phyloP scores from a whole-genome alignment of 1,139 yeast genomes.

The Pichia terricola region DNA sequence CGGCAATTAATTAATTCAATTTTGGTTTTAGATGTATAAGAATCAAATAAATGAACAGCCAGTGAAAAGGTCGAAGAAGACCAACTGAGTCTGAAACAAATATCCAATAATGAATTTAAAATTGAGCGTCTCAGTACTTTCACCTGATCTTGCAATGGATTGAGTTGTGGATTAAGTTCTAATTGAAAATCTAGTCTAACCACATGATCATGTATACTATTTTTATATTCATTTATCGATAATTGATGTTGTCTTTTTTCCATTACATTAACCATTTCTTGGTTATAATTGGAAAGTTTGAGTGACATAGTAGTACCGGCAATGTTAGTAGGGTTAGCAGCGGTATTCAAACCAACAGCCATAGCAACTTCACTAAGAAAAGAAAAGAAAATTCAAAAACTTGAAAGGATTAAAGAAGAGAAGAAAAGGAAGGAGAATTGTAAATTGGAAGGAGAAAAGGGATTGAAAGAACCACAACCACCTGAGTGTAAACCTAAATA shows the following conservation, averaged over 20 bases:
- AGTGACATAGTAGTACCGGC: background rate
- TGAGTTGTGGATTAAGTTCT: slow-evolving; percentile 14
- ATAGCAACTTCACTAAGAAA: background rate
- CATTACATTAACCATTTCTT: slow-evolving; percentile 12
- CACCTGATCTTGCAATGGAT: slow-evolving; percentile 15
- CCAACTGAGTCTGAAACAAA: slow-evolving; percentile 36
- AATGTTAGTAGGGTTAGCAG: background rate
- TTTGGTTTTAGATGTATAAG: slow-evolving; percentile 40
- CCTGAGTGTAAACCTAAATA: too few relatives aligned
- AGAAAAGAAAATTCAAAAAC: too few relatives aligned
- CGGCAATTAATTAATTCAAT: slow-evolving; percentile 54
- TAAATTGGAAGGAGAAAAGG: background rate
- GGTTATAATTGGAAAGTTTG: slow-evolving; percentile 3
- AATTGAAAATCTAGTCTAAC: slow-evolving; percentile 16
- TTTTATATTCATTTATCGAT: slow-evolving; percentile 19
- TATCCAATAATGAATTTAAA: slow-evolving; percentile 46
- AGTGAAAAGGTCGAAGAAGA: slow-evolving; percentile 45
- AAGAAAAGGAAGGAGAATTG: background rate
- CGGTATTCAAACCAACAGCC: too few relatives aligned
- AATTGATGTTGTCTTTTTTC: slow-evolving; percentile 21
- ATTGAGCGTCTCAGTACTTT: slow-evolving; percentile 21
- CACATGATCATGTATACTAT: slow-evolving; percentile 19
- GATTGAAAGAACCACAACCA: too few relatives aligned
- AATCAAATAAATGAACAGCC: slow-evolving; percentile 44
- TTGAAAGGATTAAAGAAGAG: background rate